Evolutionary conservation across 768 basidiomycete species (phyloP).

Genomic region (Collybia sordida): DNA sequence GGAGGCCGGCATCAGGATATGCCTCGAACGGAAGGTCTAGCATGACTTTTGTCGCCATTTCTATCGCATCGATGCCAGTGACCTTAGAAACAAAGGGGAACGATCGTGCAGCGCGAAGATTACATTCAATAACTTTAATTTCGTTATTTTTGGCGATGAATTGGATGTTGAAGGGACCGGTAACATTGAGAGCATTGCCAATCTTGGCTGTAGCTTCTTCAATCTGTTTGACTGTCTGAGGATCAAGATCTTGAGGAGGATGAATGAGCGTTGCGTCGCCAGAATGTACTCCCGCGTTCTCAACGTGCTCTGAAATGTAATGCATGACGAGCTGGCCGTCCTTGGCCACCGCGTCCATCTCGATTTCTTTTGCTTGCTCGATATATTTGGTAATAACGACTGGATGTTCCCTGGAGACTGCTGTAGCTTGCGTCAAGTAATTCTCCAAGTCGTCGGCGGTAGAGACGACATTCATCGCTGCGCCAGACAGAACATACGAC

Average conservation of each 20-base stretch:
- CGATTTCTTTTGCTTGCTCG: constrained; percentile 99
- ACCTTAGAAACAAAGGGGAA: constrained; percentile 99
- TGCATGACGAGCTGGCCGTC: constrained; percentile 99
- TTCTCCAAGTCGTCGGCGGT: constrained; percentile 87
- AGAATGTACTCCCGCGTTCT: constrained; percentile 98
- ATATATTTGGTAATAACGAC: constrained; percentile 99
- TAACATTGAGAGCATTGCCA: constrained; percentile 95
- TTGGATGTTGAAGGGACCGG: constrained; percentile 99
- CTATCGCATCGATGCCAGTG: constrained; percentile 96
- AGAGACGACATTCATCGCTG: constrained; percentile 99
- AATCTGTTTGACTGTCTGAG: constrained; percentile 93
- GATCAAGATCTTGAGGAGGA: constrained; percentile 97
- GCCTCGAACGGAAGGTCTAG: constrained; percentile 84
- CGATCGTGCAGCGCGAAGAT: constrained; percentile 94
- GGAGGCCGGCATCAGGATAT: constrained; percentile 87
- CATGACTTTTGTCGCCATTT: constrained; percentile 99
- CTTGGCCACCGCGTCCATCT: constrained; percentile 98
- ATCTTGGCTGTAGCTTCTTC: constrained; percentile 98
- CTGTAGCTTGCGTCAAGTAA: constrained; percentile 93
- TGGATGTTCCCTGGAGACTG: constrained; percentile 93
- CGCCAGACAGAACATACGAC: constrained; percentile 98
- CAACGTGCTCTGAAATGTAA: constrained; percentile 98
- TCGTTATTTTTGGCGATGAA: constrained; percentile 99
- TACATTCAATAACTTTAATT: constrained; percentile 99
- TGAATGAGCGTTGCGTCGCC: constrained; percentile 98